Evolutionary conservation across 306 rosid genomes (phyloP).

Genomic region (Hippophae gyantsensis): DNA sequence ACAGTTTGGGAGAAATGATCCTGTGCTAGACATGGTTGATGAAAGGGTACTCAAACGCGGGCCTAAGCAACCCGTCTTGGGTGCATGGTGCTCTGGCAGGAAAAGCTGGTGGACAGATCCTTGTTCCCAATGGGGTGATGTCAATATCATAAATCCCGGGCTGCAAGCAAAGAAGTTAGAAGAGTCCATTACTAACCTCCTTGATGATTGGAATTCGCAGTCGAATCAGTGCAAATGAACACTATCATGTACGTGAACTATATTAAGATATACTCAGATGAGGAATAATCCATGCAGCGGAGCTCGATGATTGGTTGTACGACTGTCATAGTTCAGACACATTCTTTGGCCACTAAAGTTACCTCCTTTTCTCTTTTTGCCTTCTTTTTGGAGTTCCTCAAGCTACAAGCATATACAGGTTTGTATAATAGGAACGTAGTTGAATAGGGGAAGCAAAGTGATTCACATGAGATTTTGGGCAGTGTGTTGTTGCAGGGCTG

Average conservation of each 20-base stretch:
- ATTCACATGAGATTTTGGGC: constrained; percentile 24
- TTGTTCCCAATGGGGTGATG: constrained; percentile 81
- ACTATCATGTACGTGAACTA: neutral
- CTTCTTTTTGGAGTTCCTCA: constrained; percentile 19
- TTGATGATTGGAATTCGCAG: constrained; percentile 62
- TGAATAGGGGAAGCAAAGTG: constrained; percentile 21
- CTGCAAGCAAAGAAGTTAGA: constrained; percentile 69
- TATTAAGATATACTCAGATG: constrained; percentile 24
- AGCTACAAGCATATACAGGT: constrained; percentile 23
- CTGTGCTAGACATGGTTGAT: constrained; percentile 67
- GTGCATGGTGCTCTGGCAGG: constrained; percentile 79
- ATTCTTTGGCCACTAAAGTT: constrained; percentile 34
- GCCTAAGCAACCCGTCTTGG: constrained; percentile 38
- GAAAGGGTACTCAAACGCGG: constrained; percentile 60
- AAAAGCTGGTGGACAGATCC: constrained; percentile 79
- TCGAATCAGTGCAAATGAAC: constrained; percentile 58
- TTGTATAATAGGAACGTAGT: constrained; percentile 32
- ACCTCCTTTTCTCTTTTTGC: neutral
- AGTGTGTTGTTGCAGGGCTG: constrained; percentile 28
- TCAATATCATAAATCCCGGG: constrained; percentile 57
- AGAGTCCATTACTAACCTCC: constrained; percentile 52
- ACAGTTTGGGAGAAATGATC: constrained; percentile 52
- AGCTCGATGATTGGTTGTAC: constrained; percentile 13
- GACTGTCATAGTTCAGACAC: constrained; percentile 21
- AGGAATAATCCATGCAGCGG: constrained; percentile 20